phyloP scores from a whole-genome alignment of 345 rosid species.

The Sisymbrium altissimum region DNA sequence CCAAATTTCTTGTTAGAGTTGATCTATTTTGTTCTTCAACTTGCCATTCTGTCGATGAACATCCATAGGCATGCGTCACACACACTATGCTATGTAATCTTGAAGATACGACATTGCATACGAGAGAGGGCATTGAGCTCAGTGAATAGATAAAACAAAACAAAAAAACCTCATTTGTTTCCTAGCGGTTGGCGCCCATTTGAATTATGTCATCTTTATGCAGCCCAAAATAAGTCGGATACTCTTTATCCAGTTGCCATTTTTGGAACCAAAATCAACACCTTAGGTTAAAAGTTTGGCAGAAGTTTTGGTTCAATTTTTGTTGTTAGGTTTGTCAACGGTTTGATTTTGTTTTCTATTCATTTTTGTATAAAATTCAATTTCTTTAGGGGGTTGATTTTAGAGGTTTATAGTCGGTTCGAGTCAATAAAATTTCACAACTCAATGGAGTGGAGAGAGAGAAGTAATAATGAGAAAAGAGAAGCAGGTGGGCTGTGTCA shows the following conservation, averaged over 20 bases:
- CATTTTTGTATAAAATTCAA: not conserved
- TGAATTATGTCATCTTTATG: not conserved
- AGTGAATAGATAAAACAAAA: not conserved
- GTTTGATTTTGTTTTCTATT: not conserved
- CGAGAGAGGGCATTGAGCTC: not conserved
- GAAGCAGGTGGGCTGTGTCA: conserved; percentile 38
- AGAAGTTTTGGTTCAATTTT: not conserved
- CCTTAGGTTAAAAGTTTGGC: not conserved
- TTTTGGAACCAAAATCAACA: not conserved
- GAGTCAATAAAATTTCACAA: not conserved
- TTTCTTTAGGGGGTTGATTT: not conserved
- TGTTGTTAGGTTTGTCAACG: not conserved
- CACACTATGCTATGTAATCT: not conserved
- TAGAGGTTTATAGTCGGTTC: not conserved
- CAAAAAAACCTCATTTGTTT: not conserved
- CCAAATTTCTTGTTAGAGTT: not conserved
- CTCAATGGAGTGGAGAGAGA: not conserved
- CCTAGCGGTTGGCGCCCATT: not conserved
- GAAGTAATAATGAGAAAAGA: conserved; percentile 28
- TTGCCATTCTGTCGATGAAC: not conserved
- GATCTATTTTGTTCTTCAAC: not conserved
- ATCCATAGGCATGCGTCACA: not conserved
- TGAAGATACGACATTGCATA: not conserved
- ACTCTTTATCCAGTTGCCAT: not conserved
- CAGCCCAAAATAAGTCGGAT: not conserved